These are phyloP conservation scores for Takashimella tepidaria DNA, from an alignment of 1,284 basidiomycete genomes.

Conservation along the genomic window DNA sequence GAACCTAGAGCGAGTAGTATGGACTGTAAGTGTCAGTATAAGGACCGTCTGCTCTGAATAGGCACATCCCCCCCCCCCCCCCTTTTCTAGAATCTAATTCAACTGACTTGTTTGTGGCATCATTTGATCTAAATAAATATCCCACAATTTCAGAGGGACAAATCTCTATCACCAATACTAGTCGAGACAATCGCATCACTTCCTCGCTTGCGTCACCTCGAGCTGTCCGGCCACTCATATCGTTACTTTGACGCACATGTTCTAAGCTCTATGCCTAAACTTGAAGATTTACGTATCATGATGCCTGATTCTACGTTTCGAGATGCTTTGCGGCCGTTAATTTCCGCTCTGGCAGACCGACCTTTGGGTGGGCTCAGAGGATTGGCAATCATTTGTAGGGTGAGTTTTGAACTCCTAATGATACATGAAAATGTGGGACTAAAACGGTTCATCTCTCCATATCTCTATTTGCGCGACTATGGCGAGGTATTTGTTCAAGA, in stretches of 20 bases:
- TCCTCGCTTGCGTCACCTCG: conserved; percentile 26
- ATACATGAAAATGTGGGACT: neutral
- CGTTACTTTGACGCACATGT: conserved; percentile 33
- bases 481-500: no score
- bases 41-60: no score
- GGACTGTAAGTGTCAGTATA: conserved; percentile 44
- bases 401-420: conserved; percentile 10
- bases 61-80: no score
- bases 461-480: neutral
- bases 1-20: conserved; percentile 36
- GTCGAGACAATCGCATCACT: conserved; percentile 28
- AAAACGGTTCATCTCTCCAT: neutral
- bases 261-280: conserved; percentile 21
- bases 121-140: no score
- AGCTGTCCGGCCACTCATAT: conserved; percentile 42
- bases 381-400: conserved; percentile 37
- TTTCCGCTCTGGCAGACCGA: conserved; percentile 18
- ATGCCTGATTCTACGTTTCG: conserved; percentile 39
- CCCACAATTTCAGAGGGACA: conserved; percentile 39
- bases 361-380: conserved; percentile 27
- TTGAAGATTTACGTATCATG: conserved; percentile 43
- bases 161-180: conserved; percentile 33
- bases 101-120: no score
- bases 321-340: conserved; percentile 19
- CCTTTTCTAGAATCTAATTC: no score